Base-by-base conservation (phyloP, 768 basidiomycete species). In the Epithele typhae region DNA sequence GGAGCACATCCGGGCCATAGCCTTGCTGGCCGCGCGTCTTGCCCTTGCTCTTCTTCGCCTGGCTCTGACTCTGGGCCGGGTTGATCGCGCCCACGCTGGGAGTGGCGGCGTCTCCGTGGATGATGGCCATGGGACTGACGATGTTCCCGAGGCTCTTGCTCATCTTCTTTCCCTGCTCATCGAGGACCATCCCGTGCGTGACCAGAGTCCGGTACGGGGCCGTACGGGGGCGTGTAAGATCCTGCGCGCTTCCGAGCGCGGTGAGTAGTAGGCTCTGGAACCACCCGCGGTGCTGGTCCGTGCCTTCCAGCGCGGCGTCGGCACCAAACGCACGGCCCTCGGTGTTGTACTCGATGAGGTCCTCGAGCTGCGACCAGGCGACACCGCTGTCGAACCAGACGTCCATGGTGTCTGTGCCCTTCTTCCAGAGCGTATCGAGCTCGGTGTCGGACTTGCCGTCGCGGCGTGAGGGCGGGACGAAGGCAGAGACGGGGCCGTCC, bases 331-430 rank as follows among this genome's bases (percentile, higher is more conserved):
- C 66, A 53, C 70, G 61, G 37, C 46, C 57, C 25, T 42, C 52
- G 25, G 51, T 59, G 9, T 46, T 47, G 23, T 45, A 45, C 12
- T 34, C 45, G 23, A 48, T 46, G 40, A 71, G 68, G 30, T 68
- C 68, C 5, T 58, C 53, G 15, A 95, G 68, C 72, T 90, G 76
- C 2, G 90, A 83, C 95, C 95, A 99, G 3, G 93, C 89, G 2
- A 88, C 83, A 4, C 95, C 95, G 56, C 91, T 94, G 66, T 99
- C 95, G 56, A 97, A 98, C 95, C 95, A 99, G 14, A 99, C 95
- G 63, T 99, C 95, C 84, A 98, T 92, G 2, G 95, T 99, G 62
- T 99, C 95, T 2, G 79, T 83, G 8, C 93, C 87, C 62, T 92
- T 93, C 38, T 70, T 66, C 81, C 85, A 93, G 1, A 64, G 65